Evolutionary conservation across 139 green algal species (phyloP).

Genomic region (Monoraphidium neglectum): DNA sequence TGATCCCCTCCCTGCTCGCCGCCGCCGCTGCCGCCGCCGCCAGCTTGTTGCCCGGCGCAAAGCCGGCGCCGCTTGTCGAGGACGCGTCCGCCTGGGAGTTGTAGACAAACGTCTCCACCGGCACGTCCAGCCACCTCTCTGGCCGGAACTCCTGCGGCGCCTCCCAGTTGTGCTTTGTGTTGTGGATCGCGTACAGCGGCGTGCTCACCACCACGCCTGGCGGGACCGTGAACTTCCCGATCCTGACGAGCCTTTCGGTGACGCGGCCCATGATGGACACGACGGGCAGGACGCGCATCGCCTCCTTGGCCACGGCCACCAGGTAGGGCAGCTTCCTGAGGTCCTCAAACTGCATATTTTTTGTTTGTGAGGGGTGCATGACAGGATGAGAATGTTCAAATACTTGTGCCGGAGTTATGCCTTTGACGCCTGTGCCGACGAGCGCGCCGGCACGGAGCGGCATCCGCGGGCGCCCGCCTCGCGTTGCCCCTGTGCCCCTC

Average conservation of each 20-base stretch:
- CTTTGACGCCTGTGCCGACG: no score
- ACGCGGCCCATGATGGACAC: slow-evolving; percentile 45
- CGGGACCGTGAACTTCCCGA: slow-evolving; percentile 19
- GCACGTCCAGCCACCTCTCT: slow-evolving; percentile 50
- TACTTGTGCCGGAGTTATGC: no score
- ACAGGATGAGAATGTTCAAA: no score
- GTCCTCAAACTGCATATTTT: slow-evolving; percentile 16
- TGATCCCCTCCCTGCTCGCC: slow-evolving; percentile 1
- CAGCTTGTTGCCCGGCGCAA: not conserved
- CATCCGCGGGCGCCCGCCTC: no score
- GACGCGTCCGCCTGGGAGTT: not conserved
- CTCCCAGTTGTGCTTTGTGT: slow-evolving; percentile 35
- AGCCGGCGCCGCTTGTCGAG: not conserved
- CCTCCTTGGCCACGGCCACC: slow-evolving; percentile 31
- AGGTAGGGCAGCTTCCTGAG: slow-evolving; percentile 1
- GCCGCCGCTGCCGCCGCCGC: no score
- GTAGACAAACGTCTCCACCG: slow-evolving; percentile 40
- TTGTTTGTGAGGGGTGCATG: no score
- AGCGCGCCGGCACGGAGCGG: no score
- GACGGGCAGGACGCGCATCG: slow-evolving; percentile 51
- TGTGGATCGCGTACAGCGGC: slow-evolving; percentile 48
- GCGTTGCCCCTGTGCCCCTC: no score
- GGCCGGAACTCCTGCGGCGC: slow-evolving; percentile 39
- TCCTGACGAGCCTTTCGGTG: not conserved
- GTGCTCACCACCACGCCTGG: slow-evolving; percentile 13